Evolutionary conservation across 2,329 filamentous ascomycete genomes (phyloP).

Genomic region (Penicillium sclerotigenum): DNA sequence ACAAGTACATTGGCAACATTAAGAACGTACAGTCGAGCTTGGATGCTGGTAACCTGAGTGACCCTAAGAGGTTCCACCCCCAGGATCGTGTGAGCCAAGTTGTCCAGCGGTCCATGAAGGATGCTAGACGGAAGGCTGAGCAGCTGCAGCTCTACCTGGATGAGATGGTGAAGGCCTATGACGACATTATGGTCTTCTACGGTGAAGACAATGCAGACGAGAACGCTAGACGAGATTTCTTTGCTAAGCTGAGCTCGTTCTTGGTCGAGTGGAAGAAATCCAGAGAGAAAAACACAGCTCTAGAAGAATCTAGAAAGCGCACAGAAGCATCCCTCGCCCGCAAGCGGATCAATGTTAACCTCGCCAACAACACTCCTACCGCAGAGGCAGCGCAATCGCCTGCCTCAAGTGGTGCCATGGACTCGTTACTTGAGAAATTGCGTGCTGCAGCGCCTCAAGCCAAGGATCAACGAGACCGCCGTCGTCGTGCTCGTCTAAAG

Average conservation of each 20-base stretch:
- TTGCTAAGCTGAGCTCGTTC: constrained; percentile 86
- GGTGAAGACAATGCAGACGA: constrained; percentile 92
- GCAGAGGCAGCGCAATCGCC: constrained; percentile 60
- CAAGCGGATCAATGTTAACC: constrained; percentile 65
- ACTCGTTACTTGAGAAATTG: constrained; percentile 89
- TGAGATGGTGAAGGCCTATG: constrained; percentile 85
- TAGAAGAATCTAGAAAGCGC: constrained; percentile 78
- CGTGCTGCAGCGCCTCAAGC: constrained; percentile 88
- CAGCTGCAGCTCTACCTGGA: constrained; percentile 92
- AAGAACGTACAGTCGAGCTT: constrained; percentile 89
- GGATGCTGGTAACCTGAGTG: constrained; percentile 89
- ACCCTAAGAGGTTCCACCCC: constrained; percentile 96
- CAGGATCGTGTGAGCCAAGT: constrained; percentile 91
- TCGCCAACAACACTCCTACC: constrained; percentile 56
- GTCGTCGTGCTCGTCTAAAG: constrained; percentile 82
- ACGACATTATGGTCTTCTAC: constrained; percentile 95
- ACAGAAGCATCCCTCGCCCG: constrained; percentile 92
- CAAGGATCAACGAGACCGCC: constrained; percentile 81
- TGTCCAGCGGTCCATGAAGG: constrained; percentile 92
- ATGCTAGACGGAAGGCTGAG: constrained; percentile 90
- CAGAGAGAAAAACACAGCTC: constrained; percentile 79
- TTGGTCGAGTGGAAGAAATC: constrained; percentile 95
- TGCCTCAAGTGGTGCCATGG: constrained; percentile 84
- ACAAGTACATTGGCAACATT: constrained; percentile 90
- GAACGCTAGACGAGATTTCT: constrained; percentile 91